Evolutionary conservation across 768 basidiomycete genomes (phyloP).

Genomic region (Chiua virens): DNA sequence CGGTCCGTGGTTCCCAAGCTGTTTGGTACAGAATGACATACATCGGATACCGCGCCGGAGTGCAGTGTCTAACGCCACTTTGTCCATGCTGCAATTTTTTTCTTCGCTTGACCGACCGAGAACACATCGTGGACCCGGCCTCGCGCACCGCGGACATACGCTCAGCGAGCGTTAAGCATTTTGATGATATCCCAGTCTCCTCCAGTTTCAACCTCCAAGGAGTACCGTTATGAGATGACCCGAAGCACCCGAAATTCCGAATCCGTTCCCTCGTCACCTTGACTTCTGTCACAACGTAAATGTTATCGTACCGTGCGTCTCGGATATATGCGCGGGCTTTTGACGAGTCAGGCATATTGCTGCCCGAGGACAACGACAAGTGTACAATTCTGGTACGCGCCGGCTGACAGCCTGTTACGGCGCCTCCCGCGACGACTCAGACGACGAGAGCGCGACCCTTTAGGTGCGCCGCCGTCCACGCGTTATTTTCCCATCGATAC

Average conservation of each 20-base stretch:
- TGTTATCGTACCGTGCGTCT: neutral
- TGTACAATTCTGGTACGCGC: neutral
- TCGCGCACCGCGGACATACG: no score
- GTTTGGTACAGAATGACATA: neutral
- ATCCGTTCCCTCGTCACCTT: constrained; percentile 5
- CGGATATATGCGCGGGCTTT: neutral
- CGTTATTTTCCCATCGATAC: constrained; percentile 7
- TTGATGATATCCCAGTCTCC: no score
- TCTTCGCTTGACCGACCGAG: neutral
- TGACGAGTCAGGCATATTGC: neutral
- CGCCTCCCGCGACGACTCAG: constrained; percentile 1
- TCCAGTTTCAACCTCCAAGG: neutral
- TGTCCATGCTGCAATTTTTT: neutral
- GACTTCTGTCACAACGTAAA: constrained; percentile 14
- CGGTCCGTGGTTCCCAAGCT: constrained; percentile 11
- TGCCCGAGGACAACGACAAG: constrained; percentile 7
- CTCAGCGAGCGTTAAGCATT: no score
- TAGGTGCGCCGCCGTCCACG: neutral
- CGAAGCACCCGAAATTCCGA: no score
- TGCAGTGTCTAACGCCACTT: neutral
- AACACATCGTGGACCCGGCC: no score
- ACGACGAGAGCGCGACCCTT: neutral
- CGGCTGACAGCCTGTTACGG: constrained; percentile 9
- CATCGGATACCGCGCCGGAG: neutral
- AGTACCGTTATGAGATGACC: neutral